Evolutionary conservation across 441 rosid genomes (phyloP), one percentile per base, ranked within the genome.

Genomic region (Gossypium davidsonii): DNA sequence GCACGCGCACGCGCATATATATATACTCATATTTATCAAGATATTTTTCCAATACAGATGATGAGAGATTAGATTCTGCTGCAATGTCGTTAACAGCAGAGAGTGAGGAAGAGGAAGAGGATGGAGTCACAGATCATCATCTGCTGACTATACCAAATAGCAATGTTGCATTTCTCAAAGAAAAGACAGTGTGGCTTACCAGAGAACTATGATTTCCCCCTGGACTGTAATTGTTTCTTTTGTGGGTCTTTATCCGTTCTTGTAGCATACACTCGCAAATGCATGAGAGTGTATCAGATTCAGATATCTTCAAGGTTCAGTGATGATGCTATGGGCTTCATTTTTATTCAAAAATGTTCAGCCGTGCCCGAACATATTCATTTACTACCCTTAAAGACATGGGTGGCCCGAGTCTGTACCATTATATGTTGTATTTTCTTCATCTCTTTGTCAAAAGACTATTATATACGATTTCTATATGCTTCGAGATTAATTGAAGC

Each of bases 141-240:
- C 82, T 87, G 79, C 84, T 90, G 79, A 79, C 82, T 9, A 37
- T 62, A 34, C 84, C 90, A 4, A 85, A 81, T 34, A 85, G 85
- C n/a, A 87, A 88, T 25, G 75, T 87, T 74, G 88, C 88, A 66
- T 85, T 84, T 73, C 71, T 87, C 60, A 76, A 79, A 74, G 90
- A 87, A 60, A 87, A 80, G 78, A 83, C 88, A 18, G 78, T 83
- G 66, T 85, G 82, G 78, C 72, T 86, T 73, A 83, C 90, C 15
- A 88, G 79, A 79, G 91, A 87, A 70, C 49, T 83, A 66, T 86
- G 83, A 83, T 70, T 14, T 31, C 23, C 65, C 73, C 34, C 55
- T 31, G 6, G 53, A 34, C 39, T 72, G 2, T 9, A 7, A 0
- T 46, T 56, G 66, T 71, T 78, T 67, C 6, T 23, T 17, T 55